Base-by-base conservation (phyloP, 257 asterid genomes). In the Plantago elongata region DNA sequence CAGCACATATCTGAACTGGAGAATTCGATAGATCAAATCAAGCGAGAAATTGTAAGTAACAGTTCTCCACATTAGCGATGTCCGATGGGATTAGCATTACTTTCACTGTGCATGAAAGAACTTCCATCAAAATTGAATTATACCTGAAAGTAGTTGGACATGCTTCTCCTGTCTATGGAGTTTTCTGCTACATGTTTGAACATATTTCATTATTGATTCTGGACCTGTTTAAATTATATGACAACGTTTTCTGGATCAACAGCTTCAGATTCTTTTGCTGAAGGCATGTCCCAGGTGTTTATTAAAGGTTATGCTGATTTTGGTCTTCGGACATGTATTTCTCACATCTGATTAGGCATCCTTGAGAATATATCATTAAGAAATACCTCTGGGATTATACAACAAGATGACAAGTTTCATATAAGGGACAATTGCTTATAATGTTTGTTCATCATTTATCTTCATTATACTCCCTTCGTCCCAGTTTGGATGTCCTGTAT, bases 1-100 rank as follows among this genome's bases (percentile, higher is more conserved):
- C 88, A 92, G 83, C 98, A 91, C 79, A 91, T 91, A 68, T 61
- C 83, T 45, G 99, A 86, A 73, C 80, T 92, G 80, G 97, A 89
- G 85, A 75, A 64, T 30, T 77, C 66, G 55, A 85, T 89, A 73
- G 90, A 80, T 84, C 96, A 89, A 79, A 78, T 77, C 51, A 81
- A 69, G 73, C 66, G 73, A 69, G 79, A 89, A 65, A 84, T 89
- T 49, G 98, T 91, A 81, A 84, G 96, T 75, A 57, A 45, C 49
- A 43, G 59, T 45, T 44, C 48, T 54, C 45, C 13, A 68, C 60
- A 22, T 38, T 44, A 16, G 11, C 9, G 17, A 30, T 52, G 60
- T 30, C 13, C 13, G 6, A 38, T 34, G 12, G 56, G 16, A 51
- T 16, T 27, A 15, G 56, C 17, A 27, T 2, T 2, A 17, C 15